These are phyloP conservation scores for Suhomyces yuchorum DNA, from an alignment of 1,139 yeast genomes.

Conservation along the genomic window DNA sequence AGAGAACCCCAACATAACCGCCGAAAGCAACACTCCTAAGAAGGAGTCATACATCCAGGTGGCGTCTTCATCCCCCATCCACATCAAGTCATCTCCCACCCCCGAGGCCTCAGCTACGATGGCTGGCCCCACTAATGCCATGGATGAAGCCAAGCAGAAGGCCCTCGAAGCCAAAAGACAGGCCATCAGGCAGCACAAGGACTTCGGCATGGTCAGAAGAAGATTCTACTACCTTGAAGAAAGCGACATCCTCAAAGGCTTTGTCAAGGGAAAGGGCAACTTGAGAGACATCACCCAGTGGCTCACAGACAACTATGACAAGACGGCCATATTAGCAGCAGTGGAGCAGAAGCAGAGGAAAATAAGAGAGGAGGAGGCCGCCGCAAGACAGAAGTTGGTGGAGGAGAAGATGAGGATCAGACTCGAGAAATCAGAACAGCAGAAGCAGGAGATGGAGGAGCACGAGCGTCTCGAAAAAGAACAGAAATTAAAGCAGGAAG, in stretches of 20 bases:
- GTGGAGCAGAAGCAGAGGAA: conserved; percentile 24
- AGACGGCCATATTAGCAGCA: conserved; percentile 31
- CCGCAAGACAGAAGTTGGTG: conserved; percentile 19
- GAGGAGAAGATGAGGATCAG: conserved; percentile 19
- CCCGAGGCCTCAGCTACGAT: conserved; percentile 2
- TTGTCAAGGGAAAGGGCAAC: conserved; percentile 60
- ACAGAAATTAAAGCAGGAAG: conserved; percentile 7
- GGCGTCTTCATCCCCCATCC: conserved; percentile 21
- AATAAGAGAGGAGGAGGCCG: conserved; percentile 10
- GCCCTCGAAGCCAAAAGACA: conserved; percentile 41
- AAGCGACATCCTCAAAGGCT: conserved; percentile 60
- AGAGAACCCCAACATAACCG: conserved; percentile 21
- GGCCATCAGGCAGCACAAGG: conserved; percentile 44
- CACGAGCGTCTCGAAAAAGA: conserved; percentile 18
- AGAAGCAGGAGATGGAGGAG: conserved; percentile 16
- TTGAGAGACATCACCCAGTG: conserved; percentile 56
- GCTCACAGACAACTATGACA: conserved; percentile 41
- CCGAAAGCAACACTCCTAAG: conserved; percentile 5
- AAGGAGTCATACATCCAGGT: conserved; percentile 19
- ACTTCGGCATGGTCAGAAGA: conserved; percentile 52
- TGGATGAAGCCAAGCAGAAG: conserved; percentile 29
- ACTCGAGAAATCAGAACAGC: conserved; percentile 18
- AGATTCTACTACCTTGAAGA: conserved; percentile 49
- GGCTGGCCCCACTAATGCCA: neutral
- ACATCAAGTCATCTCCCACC: conserved; percentile 19